Percentiles rank a stretch among this genome's conserved stretches.
Conservation (phyloP, 2,329 filamentous ascomycete species). For the Rutstroemia sydowiana region DNA sequence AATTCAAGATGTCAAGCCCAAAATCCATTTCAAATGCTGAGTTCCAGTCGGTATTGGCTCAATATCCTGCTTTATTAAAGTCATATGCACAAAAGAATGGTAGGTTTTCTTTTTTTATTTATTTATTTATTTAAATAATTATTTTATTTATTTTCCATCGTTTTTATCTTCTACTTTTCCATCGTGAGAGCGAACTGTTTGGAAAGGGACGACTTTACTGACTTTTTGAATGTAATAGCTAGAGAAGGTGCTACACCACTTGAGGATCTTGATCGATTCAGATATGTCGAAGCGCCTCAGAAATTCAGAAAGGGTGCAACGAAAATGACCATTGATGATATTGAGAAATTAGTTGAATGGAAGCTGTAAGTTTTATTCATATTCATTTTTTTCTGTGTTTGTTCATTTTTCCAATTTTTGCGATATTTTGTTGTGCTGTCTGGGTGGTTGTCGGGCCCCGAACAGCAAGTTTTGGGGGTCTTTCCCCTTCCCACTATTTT, state of each 20-base stretch:
- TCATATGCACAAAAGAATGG: constrained; percentile 16
- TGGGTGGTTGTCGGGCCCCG: neutral
- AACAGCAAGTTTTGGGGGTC: neutral
- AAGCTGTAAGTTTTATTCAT: constrained; percentile 50
- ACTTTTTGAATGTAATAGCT: too few relatives aligned
- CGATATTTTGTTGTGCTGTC: constrained; percentile 8
- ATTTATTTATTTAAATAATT: too few relatives aligned
- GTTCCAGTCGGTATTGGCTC: constrained; percentile 24
- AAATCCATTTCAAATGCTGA: constrained; percentile 20
- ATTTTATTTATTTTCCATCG: too few relatives aligned
- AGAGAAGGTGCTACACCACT: constrained; percentile 32
- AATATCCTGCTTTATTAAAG: constrained; percentile 24
- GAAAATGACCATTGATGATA: constrained; percentile 42
- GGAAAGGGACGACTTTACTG: too few relatives aligned
- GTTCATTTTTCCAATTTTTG: constrained; percentile 8
- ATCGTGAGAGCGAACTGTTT: too few relatives aligned
- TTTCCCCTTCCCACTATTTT: neutral
- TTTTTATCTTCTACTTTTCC: too few relatives aligned
- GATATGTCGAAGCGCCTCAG: constrained; percentile 47
- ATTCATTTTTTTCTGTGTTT: constrained; percentile 11
- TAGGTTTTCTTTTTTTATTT: constrained; percentile 14
- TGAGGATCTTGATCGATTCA: constrained; percentile 50
- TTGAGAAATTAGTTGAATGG: constrained; percentile 59
- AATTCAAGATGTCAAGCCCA: constrained; percentile 19
- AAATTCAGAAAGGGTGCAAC: constrained; percentile 35